Evolutionary conservation across 371 early-diverging fungal species (phyloP).

Genomic region (Actinomortierella ambigua): DNA sequence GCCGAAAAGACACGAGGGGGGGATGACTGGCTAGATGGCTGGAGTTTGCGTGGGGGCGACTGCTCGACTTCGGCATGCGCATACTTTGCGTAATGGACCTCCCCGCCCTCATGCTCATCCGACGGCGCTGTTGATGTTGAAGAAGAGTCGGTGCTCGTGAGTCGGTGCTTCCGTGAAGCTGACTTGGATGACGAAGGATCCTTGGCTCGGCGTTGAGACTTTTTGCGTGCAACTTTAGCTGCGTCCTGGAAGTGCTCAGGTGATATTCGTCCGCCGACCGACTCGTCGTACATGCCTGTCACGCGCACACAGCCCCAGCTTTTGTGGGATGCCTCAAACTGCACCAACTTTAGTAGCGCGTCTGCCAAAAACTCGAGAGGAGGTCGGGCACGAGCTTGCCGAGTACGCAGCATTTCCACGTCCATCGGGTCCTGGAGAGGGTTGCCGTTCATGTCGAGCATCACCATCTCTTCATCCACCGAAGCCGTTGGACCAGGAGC

Average conservation of each 20-base stretch:
- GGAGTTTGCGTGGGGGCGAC: too few species aligned
- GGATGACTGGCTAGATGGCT: too few species aligned
- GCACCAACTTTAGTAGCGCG: slow-evolving; percentile 50
- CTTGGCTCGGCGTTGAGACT: slow-evolving; percentile 18
- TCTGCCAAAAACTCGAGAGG: slow-evolving; percentile 51
- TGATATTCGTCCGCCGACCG: slow-evolving; percentile 26
- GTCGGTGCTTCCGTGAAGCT: neutral
- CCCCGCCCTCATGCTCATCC: too few species aligned
- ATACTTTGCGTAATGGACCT: too few species aligned
- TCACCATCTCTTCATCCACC: neutral
- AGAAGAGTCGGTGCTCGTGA: neutral
- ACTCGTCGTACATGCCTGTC: slow-evolving; percentile 51
- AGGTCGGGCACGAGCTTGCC: slow-evolving; percentile 17
- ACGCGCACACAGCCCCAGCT: slow-evolving; percentile 41
- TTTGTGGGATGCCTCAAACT: slow-evolving; percentile 47
- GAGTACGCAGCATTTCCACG: slow-evolving; percentile 23
- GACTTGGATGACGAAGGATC: slow-evolving; percentile 1
- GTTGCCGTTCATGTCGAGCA: too few species aligned
- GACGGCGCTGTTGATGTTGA: too few species aligned
- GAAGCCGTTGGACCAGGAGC: slow-evolving; percentile 5
- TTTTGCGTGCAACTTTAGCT: slow-evolving; percentile 20
- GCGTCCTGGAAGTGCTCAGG: slow-evolving; percentile 31
- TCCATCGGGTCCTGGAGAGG: too few species aligned
- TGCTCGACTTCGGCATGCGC: too few species aligned
- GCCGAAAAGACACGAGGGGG: too few species aligned